Evolutionary conservation across 2,329 filamentous ascomycete species (phyloP).

Genomic region (Colletotrichum sp.): DNA sequence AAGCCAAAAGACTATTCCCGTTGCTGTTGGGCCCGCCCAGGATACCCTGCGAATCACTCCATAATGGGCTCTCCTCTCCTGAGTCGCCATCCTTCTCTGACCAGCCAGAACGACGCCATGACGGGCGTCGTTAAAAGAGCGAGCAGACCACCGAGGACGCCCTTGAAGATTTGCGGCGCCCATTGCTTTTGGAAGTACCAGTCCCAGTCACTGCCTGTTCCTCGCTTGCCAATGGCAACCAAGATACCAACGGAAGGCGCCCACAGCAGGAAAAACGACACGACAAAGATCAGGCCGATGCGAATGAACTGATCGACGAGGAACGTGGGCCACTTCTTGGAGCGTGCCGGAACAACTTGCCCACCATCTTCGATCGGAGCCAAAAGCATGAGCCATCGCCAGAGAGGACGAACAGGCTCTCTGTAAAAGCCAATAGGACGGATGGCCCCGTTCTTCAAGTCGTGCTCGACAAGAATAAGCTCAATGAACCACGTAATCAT

Average conservation of each 20-base stretch:
- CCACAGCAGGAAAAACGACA: conserved; percentile 48
- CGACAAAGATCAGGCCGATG: conserved; percentile 38
- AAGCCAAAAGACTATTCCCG: not conserved
- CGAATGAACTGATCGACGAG: conserved; percentile 39
- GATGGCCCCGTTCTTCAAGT: conserved; percentile 48
- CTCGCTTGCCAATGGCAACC: conserved; percentile 37
- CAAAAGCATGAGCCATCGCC: conserved; percentile 51
- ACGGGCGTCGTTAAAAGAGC: conserved; percentile 51
- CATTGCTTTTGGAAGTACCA: conserved; percentile 47
- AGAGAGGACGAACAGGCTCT: conserved; percentile 34
- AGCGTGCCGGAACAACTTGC: conserved; percentile 30
- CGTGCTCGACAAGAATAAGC: conserved; percentile 49
- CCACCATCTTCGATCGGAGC: conserved; percentile 26
- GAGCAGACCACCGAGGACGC: conserved; percentile 49
- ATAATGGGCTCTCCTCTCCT: not conserved
- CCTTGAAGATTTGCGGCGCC: conserved; percentile 56
- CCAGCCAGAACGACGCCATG: conserved; percentile 55
- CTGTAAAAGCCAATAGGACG: conserved; percentile 50
- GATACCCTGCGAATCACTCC: not conserved
- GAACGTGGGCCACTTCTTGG: conserved; percentile 24
- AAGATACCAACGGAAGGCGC: conserved; percentile 47
- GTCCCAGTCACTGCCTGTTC: conserved; percentile 37
- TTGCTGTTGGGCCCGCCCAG: not conserved
- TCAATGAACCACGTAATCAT: conserved; percentile 58
- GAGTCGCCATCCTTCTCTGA: conserved; percentile 51